These are phyloP conservation scores for Combretum micranthum DNA, from an alignment of 345 rosid genomes.

Conservation along the genomic window DNA sequence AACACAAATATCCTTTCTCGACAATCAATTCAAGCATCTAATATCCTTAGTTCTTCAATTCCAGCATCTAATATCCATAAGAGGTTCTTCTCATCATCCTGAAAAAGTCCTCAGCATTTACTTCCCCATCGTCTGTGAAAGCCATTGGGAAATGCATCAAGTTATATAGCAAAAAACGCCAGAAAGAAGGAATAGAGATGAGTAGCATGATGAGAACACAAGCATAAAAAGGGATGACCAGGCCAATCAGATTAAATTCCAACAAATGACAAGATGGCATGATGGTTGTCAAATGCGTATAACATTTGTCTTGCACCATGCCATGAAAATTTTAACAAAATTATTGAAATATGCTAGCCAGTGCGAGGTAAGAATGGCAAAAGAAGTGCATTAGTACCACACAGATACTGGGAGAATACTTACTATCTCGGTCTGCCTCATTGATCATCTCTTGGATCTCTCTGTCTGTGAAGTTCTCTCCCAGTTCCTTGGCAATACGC, in stretches of 20 bases:
- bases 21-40: conserved; percentile 5
- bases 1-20: too few species aligned
- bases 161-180: not conserved
- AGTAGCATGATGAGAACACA: too few species aligned
- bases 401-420: conserved; percentile 13
- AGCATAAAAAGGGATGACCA: too few species aligned
- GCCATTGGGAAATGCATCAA: conserved; percentile 5
- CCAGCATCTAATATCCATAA: conserved; percentile 27
- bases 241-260: too few species aligned
- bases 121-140: conserved; percentile 68
- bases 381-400: too few species aligned
- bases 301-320: too few species aligned
- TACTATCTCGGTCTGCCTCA: conserved; percentile 84
- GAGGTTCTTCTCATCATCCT: conserved; percentile 68
- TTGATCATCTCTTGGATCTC: conserved; percentile 79
- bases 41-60: conserved; percentile 49
- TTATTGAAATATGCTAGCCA: too few species aligned
- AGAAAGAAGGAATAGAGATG: not conserved
- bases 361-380: too few species aligned
- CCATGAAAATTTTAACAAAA: not conserved
- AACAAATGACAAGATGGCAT: too few species aligned
- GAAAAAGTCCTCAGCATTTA: conserved; percentile 51
- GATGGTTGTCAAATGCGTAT: too few species aligned
- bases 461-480: conserved; percentile 59
- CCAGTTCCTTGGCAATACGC: conserved; percentile 63